Evolutionary conservation across 2,329 filamentous ascomycete genomes (phyloP), one percentile per base, ranked within the genome.

Genomic region (Penicillium hesseltinei): DNA sequence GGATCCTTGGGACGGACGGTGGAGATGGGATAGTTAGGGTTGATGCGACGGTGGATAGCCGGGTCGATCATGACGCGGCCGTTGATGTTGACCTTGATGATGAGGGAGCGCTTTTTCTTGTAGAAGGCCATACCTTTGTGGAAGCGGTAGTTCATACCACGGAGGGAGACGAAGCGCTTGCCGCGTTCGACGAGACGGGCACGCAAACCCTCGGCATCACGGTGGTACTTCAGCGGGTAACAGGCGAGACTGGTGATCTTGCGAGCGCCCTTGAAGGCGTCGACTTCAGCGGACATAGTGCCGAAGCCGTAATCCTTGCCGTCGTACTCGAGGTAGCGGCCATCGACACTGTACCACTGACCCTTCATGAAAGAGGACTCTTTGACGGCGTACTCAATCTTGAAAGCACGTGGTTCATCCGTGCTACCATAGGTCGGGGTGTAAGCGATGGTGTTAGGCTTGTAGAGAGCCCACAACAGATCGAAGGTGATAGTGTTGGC

Each of bases 11-110:
- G 84, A 49, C 88, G 87, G 54, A 96, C 86, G 2, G 84, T 81
- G 23, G 88, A 90, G 65, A 93, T 84, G 0, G 84, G 84, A 64
- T 96, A 96, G 70, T 96, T 96, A 1, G 92, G 90, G 64, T 94
- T 90, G 72, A 93, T 90, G 35, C 90, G 85, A 9, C 91, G 85
- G 75, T 95, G 92, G 42, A 89, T 90, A 4, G 86, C 86, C 0
- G 91, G 86, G 69, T 96, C 92, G 25, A 96, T 81, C 91, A 96
- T 96, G 61, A 96, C 83, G 31, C 92, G 87, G 19, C 91, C 89
- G 61, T 92, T 91, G 72, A 96, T 88, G 69, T 91, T 91, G 73
- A 95, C 88, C 72, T 91, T 93, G 70, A 89, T 78, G 15, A 90
- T 78, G 57, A 61, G 59, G 1, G 81, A 78, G 66, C 88, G 88